A percentile compares a stretch with the other conserved stretches of the same genome.
Conservation (phyloP, 352 stramenopile genomes). For the Thalassiosira allenii region DNA sequence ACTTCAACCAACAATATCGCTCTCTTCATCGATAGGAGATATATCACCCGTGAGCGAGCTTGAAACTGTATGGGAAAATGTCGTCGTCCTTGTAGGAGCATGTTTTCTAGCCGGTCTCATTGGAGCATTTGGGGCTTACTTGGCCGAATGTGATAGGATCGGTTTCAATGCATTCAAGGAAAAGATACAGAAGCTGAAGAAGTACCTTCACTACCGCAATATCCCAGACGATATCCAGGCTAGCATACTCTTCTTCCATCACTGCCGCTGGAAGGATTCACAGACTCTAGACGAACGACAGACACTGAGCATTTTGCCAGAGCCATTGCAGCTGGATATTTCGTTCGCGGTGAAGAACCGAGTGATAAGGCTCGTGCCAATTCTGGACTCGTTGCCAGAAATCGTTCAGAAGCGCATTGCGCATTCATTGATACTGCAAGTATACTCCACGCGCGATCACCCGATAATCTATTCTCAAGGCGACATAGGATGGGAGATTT, state of each 20-base stretch:
- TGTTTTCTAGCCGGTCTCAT: slow-evolving; percentile 83
- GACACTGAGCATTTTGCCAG: slow-evolving; percentile 64
- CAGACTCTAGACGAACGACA: slow-evolving; percentile 68
- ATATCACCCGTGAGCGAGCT: slow-evolving; percentile 70
- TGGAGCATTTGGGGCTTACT: slow-evolving; percentile 70
- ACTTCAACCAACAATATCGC: too few relatives aligned
- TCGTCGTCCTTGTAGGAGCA: slow-evolving; percentile 73
- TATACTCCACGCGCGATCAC: slow-evolving; percentile 48
- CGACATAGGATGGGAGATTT: slow-evolving; percentile 82
- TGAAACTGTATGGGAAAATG: slow-evolving; percentile 74
- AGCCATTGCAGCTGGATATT: slow-evolving; percentile 65
- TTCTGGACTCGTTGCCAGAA: slow-evolving; percentile 59
- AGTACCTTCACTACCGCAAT: slow-evolving; percentile 79
- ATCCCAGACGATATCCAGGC: slow-evolving; percentile 70
- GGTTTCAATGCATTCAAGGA: slow-evolving; percentile 78
- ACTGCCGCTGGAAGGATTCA: slow-evolving; percentile 70
- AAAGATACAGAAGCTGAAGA: slow-evolving; percentile 73
- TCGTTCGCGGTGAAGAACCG: slow-evolving; percentile 58
- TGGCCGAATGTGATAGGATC: slow-evolving; percentile 69
- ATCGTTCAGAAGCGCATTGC: slow-evolving; percentile 73
- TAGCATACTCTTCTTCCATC: slow-evolving; percentile 75
- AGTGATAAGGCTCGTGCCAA: slow-evolving; percentile 59
- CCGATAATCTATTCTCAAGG: slow-evolving; percentile 76
- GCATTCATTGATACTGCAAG: slow-evolving; percentile 62
- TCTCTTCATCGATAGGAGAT: too few relatives aligned